Base-by-base conservation (phyloP, 768 basidiomycete genomes). In the Boletellus sp. region DNA sequence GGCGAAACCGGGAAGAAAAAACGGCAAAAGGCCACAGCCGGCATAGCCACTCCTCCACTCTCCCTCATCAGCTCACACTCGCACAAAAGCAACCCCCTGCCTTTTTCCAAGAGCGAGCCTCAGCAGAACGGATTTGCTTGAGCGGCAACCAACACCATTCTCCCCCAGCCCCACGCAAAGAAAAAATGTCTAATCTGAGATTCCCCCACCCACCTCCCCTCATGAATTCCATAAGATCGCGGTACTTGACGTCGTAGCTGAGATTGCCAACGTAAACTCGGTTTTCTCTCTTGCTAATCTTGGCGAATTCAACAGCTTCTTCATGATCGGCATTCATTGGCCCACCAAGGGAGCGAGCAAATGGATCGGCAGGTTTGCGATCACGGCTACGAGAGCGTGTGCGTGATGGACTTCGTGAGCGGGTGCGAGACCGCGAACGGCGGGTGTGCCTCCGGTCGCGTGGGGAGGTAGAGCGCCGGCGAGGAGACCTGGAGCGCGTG, bases 151-250 rank as follows among this genome's bases (percentile, higher is more conserved):
- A 57, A 45, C 31, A 52, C 54, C 49, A 50, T 34, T 3, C 53
- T 63, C 60, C 66, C 63, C 63, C 66, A 48, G 50, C 65, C 62
- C 57, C 70, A 66, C 56, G 63, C 70, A 63, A 74, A 68, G 73
- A 70, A 79, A 81, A 74, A 84, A 70, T 57, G 50, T 69, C 69
- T 70, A 72, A 74, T 64, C 74, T 78, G 73, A 76, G 76, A 83
- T 82, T 80, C 85, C 83, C 81, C 83, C 74, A 94, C 94, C 87
- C 90, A 96, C 94, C 94, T 93, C 91, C 90, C 87, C 90, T 82
- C 93, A 96, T 95, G 70, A 96, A 97, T 84, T 97, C 93, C 83
- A 94, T 93, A 72, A 99, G 79, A 77, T 98, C 96, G 74, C 93
- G 83, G 76, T 95, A 98, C 75, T 87, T 94, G 84, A 94, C 91